Evolutionary conservation across 225 moss, liverwort and hornwort genomes (phyloP), one percentile per base, ranked within the genome.

Genomic region (Lunularia cruciata): DNA sequence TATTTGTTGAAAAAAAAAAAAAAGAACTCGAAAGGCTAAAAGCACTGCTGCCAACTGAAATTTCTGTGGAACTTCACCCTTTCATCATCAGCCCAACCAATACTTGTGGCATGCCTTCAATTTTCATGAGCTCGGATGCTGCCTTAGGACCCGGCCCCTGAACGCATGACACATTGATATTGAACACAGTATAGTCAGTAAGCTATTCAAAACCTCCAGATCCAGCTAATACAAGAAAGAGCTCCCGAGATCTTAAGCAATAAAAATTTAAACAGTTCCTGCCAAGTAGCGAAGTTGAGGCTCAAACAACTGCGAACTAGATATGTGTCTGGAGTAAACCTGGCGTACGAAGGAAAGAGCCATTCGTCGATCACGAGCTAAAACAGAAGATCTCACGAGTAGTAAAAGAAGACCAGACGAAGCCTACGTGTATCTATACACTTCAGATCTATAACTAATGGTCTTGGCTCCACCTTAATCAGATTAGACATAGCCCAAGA

Each of bases 401-500:
- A n/a, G n/a, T n/a, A n/a, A n/a, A n/a, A n/a, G n/a, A n/a, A n/a
- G n/a, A n/a, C n/a, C n/a, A n/a, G n/a, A n/a, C n/a, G n/a, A n/a
- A n/a, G n/a, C n/a, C n/a, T n/a, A n/a, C n/a, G n/a, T n/a, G n/a
- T n/a, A n/a, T n/a, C n/a, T n/a, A n/a, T n/a, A n/a, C n/a, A n/a
- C n/a, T n/a, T n/a, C n/a, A n/a, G n/a, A n/a, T n/a, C n/a, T n/a
- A n/a, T n/a, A n/a, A n/a, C n/a, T 57, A 31, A 58, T 35, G 34
- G 3, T 9, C 26, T 7, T 34, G 65, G 40, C 39, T 67, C 57
- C 57, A 92, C 96, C 90, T 96, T 96, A 19, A 96, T 96, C 56
- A 96, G 85, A 72, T 96, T 96, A 32, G 96, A 96, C 78, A 96
- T 83, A 46, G 96, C 89, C 96, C 96, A 96, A 72, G 90, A 81